These are phyloP conservation scores for Kwoniella europaea DNA, from an alignment of 768 basidiomycete species.

Conservation along the genomic window DNA sequence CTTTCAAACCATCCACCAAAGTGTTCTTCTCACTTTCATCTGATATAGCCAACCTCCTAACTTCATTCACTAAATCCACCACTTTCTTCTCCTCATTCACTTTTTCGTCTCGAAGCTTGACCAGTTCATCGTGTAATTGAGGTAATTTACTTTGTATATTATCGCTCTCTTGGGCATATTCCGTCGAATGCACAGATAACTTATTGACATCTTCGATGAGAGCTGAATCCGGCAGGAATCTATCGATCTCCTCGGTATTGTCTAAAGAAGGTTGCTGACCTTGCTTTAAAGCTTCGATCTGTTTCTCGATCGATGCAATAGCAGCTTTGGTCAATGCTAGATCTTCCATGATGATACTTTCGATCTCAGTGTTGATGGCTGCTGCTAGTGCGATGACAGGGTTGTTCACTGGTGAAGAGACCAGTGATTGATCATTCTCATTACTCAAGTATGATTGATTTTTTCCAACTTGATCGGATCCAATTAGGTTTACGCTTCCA, in stretches of 20 bases:
- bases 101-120: constrained; percentile 31
- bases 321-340: constrained; percentile 41
- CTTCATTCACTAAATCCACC: constrained; percentile 28
- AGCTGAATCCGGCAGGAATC: constrained; percentile 18
- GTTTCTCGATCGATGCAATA: constrained; percentile 29
- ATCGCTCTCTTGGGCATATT: background rate
- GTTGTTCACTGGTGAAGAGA: constrained; percentile 14
- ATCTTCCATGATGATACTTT: constrained; percentile 43
- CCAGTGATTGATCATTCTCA: background rate
- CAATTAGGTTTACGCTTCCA: background rate
- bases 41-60: constrained; percentile 22
- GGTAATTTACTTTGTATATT: constrained; percentile 19
- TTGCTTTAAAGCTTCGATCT: constrained; percentile 26
- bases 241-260: constrained; percentile 1
- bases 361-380: constrained; percentile 48
- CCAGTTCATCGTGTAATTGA: constrained; percentile 17
- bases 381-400: constrained; percentile 28
- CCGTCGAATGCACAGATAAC: background rate
- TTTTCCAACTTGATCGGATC: background rate
- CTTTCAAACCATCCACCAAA: constrained; percentile 30
- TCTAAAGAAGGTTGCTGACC: background rate
- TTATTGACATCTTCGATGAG: constrained; percentile 7
- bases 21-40: constrained; percentile 30
- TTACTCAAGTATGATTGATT: background rate
- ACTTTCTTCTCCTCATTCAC: constrained; percentile 31